phyloP scores from a whole-genome alignment of 2,329 filamentous ascomycete genomes.

The Thielaviopsis populi region DNA sequence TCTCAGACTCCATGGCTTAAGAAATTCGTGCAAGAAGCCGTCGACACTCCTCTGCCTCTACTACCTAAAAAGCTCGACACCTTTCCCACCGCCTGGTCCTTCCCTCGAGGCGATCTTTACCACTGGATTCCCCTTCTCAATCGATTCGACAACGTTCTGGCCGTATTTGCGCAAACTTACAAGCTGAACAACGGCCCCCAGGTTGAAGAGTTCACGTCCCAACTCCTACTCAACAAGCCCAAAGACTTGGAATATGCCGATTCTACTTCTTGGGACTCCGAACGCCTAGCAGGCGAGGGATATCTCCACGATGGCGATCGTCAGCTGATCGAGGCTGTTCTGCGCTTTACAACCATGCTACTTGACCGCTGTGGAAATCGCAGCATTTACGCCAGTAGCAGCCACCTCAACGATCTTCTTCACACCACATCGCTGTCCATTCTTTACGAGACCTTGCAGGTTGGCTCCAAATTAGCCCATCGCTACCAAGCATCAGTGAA shows the following conservation, averaged over 20 bases:
- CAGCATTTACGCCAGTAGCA: slow-evolving; percentile 88
- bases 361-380: slow-evolving; percentile 93
- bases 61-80: slow-evolving; percentile 60
- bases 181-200: slow-evolving; percentile 69
- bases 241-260: slow-evolving; percentile 37
- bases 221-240: slow-evolving; percentile 45
- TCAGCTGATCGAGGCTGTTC: slow-evolving; percentile 60
- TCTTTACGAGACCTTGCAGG: slow-evolving; percentile 60
- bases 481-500: slow-evolving; percentile 83
- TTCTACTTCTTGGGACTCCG: slow-evolving; percentile 17
- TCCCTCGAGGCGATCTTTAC: slow-evolving; percentile 87
- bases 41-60: slow-evolving; percentile 54
- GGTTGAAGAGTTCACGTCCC: slow-evolving; percentile 54
- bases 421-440: slow-evolving; percentile 73
- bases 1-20: slow-evolving; percentile 71
- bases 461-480: slow-evolving; percentile 76
- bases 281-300: slow-evolving; percentile 42
- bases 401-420: slow-evolving; percentile 74
- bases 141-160: slow-evolving; percentile 78
- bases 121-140: slow-evolving; percentile 96
- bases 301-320: slow-evolving; percentile 64
- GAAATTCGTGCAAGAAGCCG: slow-evolving; percentile 60
- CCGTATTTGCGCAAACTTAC: slow-evolving; percentile 68
- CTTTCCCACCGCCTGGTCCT: slow-evolving; percentile 86
- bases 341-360: slow-evolving; percentile 75